Percentiles rank a stretch among this genome's conserved stretches.
phyloP scores from a whole-genome alignment of 2,329 filamentous ascomycete genomes.

The Balansia obtecta region DNA sequence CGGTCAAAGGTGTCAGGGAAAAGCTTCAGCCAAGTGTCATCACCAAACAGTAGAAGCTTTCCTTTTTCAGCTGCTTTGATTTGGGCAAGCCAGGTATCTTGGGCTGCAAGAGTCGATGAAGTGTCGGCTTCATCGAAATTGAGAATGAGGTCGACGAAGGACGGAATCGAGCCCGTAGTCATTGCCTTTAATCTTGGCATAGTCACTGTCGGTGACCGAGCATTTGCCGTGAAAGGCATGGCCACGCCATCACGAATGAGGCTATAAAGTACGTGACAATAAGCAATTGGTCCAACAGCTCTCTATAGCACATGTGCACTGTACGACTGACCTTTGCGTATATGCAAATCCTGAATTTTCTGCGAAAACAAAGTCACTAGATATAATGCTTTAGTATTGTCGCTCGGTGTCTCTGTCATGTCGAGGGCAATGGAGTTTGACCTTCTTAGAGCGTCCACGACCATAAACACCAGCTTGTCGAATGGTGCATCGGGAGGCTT shows the following conservation, averaged over 20 bases:
- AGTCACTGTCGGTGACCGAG: constrained; percentile 91
- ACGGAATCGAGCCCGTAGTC: constrained; percentile 95
- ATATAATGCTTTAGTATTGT: constrained; percentile 1
- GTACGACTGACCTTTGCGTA: constrained; percentile 70
- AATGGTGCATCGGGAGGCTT: constrained; percentile 57
- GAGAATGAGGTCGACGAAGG: constrained; percentile 90
- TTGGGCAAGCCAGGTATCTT: constrained; percentile 95
- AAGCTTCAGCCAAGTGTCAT: constrained; percentile 96
- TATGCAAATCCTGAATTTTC: constrained; percentile 70
- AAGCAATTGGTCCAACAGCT: not conserved
- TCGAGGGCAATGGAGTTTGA: constrained; percentile 21
- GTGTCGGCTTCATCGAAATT: constrained; percentile 94
- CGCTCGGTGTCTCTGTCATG: not conserved
- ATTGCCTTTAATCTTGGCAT: constrained; percentile 98
- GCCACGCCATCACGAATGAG: constrained; percentile 75
- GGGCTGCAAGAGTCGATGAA: constrained; percentile 70
- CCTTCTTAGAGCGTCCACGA: constrained; percentile 89
- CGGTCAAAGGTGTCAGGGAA: constrained; percentile 83
- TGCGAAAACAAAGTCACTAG: constrained; percentile 85
- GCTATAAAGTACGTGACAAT: constrained; percentile 31
- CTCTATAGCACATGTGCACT: not conserved
- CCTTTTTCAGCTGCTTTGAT: constrained; percentile 61
- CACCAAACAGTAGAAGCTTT: constrained; percentile 86
- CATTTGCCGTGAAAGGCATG: constrained; percentile 88
- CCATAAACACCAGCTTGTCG: constrained; percentile 90